phyloP scores from a whole-genome alignment of 106 monocot genomes.

The Allium cepa region DNA sequence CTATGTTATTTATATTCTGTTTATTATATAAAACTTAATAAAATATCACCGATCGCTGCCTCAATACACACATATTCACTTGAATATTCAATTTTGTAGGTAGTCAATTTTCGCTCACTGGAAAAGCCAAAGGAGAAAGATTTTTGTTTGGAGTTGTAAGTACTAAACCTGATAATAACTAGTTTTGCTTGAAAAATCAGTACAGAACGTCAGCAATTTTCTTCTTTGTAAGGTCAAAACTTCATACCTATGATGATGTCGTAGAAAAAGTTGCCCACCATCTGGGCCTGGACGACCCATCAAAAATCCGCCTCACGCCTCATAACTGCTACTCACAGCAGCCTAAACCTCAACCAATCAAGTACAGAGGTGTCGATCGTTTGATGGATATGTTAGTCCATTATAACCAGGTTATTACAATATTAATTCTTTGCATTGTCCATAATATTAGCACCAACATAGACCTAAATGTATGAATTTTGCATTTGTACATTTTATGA shows the following conservation, averaged over 20 bases:
- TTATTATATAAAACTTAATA: too few relatives aligned
- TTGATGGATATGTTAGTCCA: constrained; percentile 91
- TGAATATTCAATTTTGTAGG: background rate
- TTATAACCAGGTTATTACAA: constrained; percentile 77
- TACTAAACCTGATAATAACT: background rate
- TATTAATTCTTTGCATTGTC: too few relatives aligned
- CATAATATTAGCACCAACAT: too few relatives aligned
- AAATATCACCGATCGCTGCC: too few relatives aligned
- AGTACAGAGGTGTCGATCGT: constrained; percentile 85
- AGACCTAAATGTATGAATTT: too few relatives aligned
- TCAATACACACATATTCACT: too few relatives aligned
- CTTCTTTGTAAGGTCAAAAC: constrained; percentile 61
- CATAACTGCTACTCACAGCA: constrained; percentile 99
- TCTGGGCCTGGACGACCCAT: constrained; percentile 84
- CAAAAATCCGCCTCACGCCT: constrained; percentile 92
- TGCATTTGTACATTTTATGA: background rate
- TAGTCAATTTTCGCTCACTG: constrained; percentile 12
- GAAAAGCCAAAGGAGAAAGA: constrained; percentile 15
- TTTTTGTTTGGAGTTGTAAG: constrained; percentile 16
- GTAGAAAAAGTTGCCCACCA: constrained; percentile 79
- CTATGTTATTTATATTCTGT: constrained; percentile 1
- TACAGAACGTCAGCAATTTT: background rate
- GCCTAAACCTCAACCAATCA: constrained; percentile 96
- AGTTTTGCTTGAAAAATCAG: background rate
- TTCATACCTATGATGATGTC: constrained; percentile 84